A percentile compares a stretch with the other conserved stretches of the same genome.
Evolutionary conservation across 345 rosid species (phyloP).

Genomic region (Lenwebbia sp.): DNA sequence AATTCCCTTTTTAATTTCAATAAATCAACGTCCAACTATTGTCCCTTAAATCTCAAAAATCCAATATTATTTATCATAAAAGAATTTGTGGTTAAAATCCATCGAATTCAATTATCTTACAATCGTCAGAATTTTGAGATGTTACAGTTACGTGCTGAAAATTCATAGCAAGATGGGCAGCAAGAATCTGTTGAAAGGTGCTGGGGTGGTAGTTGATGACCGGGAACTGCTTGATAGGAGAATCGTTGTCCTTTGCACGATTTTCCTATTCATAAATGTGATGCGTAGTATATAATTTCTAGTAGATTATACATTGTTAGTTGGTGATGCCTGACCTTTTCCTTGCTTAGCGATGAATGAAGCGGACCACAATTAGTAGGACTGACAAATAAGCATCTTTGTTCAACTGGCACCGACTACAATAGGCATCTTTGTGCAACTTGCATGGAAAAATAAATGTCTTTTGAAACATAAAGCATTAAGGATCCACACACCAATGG

Average conservation of each 20-base stretch:
- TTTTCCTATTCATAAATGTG: neutral
- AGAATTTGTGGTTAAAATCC: no score
- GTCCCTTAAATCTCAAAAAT: no score
- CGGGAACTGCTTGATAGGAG: neutral
- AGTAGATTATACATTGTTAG: neutral
- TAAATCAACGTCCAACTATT: no score
- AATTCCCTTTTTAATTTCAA: no score
- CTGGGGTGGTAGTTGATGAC: neutral
- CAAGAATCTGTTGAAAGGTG: neutral
- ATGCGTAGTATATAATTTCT: neutral
- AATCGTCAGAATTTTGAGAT: no score
- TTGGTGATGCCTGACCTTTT: no score
- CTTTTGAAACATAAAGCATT: no score
- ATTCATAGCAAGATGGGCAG: neutral
- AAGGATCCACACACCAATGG: neutral
- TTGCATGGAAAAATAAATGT: no score
- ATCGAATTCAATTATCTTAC: no score
- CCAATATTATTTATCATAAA: no score
- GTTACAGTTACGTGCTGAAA: neutral
- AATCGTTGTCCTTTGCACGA: neutral
- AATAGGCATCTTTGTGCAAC: neutral
- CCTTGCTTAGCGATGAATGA: neutral
- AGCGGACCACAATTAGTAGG: neutral
- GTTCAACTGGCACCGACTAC: neutral
- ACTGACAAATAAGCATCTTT: neutral